Evolutionary conservation across 192 early-diverging fungal species (phyloP).

Genomic region (Pecoramyces ruminantium): DNA sequence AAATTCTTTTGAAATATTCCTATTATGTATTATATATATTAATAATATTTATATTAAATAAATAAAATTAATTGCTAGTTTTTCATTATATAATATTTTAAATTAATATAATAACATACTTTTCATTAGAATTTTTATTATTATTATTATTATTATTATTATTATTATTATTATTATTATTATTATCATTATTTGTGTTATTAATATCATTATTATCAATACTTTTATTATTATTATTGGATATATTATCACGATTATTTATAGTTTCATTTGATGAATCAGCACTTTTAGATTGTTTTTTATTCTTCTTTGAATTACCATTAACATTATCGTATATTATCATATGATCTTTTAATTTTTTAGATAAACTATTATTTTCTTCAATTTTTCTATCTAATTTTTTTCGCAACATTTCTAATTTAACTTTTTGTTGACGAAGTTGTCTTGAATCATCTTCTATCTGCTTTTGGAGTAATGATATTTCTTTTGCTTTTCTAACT

Average conservation of each 20-base stretch:
- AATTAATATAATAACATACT: no score
- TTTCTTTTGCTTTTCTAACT: constrained; percentile 12
- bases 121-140: no score
- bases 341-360: background rate
- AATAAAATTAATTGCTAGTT: no score
- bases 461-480: constrained; percentile 13
- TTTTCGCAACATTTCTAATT: constrained; percentile 15
- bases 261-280: background rate
- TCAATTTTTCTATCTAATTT: constrained; percentile 18
- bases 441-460: constrained; percentile 19
- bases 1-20: background rate
- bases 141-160: no score
- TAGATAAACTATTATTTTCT: background rate
- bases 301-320: background rate
- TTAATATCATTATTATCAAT: no score
- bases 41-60: no score
- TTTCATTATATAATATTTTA: no score
- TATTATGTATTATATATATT: no score
- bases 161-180: no score
- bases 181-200: no score
- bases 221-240: no score
- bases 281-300: background rate
- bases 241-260: background rate
- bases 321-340: background rate
- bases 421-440: constrained; percentile 15